Evolutionary conservation across 805 yeast genomes (phyloP), one percentile per base, ranked within the genome.

Genomic region (Saccharomyces kudriavzevii): DNA sequence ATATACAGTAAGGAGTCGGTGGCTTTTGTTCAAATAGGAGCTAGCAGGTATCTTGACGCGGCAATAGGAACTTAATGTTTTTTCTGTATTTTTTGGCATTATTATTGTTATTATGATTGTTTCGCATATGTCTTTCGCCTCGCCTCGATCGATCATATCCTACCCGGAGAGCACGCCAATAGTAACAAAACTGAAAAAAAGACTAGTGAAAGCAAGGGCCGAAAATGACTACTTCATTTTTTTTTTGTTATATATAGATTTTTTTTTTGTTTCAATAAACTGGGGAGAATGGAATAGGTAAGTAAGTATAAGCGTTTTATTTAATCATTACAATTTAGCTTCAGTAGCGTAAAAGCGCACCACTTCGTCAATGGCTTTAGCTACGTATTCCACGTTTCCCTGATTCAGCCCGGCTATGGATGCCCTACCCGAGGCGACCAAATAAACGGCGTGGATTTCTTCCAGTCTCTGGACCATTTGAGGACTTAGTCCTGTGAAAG

Each of bases 351-450:
- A 63, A 45, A 60, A 58, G 43, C 74, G 72, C 17, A 86, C 89
- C 54, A 86, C 96, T 67, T 83, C 88, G 69, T 89, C 91, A 62
- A 91, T 81, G 30, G 94, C 84, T 56, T 78, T 72, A 49, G 97
- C 96, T 50, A 91, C 94, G 65, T 81, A 75, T 53, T 80, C 81
- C 52, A 90, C 85, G 65, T 92, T 91, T 52, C 78, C 73, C 52
- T 83, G 84, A 73, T 89, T 92, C 69, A 92, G 78, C 24, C 98
- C 98, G 11, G 97, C 96, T 70, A 92, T 88, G 46, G 96, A 87
- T 49, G 95, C 92, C 69, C 98, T 82, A 49, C 98, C 98, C 52
- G 87, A 81, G 47, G 82, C 69, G 22, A 88, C 88, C 69, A 91
- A 70, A 69, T 92, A 92, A 48, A 92, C 83, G 30, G 84, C 96